These are phyloP conservation scores for Chalaropsis ovoidea DNA, from an alignment of 2,329 filamentous ascomycete genomes.

Conservation along the genomic window DNA sequence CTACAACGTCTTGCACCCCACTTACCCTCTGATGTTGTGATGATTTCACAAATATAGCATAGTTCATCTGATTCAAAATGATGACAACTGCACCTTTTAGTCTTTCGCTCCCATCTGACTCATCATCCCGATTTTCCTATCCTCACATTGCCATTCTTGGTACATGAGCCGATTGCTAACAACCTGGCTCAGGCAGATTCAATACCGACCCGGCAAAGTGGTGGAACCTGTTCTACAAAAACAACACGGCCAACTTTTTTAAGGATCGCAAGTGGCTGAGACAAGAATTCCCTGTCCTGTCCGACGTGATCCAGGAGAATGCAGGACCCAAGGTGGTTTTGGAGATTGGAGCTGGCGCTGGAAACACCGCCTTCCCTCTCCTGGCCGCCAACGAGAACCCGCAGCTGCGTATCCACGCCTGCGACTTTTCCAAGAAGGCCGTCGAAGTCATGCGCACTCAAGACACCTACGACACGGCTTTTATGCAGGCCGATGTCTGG, in stretches of 20 bases:
- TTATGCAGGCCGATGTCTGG: slow-evolving; percentile 88
- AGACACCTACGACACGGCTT: slow-evolving; percentile 55
- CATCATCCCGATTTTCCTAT: slow-evolving; percentile 29
- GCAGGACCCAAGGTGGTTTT: slow-evolving; percentile 63
- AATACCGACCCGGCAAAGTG: slow-evolving; percentile 85
- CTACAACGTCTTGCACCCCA: slow-evolving; percentile 24
- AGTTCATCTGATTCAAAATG: slow-evolving; percentile 59
- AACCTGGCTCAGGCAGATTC: slow-evolving; percentile 53
- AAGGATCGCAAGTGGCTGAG: slow-evolving; percentile 96
- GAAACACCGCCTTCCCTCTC: slow-evolving; percentile 92
- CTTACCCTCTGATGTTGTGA: slow-evolving; percentile 38
- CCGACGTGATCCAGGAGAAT: slow-evolving; percentile 58
- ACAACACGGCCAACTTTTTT: slow-evolving; percentile 96
- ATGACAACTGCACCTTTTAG: slow-evolving; percentile 51
- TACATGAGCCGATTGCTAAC: slow-evolving; percentile 24
- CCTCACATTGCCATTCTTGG: slow-evolving; percentile 20
- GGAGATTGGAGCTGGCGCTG: slow-evolving; percentile 89
- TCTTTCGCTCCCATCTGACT: slow-evolving; percentile 69
- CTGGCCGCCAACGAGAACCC: slow-evolving; percentile 74
- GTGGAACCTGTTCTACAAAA: slow-evolving; percentile 98
- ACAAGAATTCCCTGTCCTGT: slow-evolving; percentile 89
- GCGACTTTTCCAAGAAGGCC: slow-evolving; percentile 91
- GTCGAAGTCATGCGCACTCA: slow-evolving; percentile 83
- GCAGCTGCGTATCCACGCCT: slow-evolving; percentile 75
- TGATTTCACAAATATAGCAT: slow-evolving; percentile 51